Evolutionary conservation across 176 grass and related monocot genomes (phyloP), one percentile per base, ranked within the genome.

Genomic region (Zizania latifolia): DNA sequence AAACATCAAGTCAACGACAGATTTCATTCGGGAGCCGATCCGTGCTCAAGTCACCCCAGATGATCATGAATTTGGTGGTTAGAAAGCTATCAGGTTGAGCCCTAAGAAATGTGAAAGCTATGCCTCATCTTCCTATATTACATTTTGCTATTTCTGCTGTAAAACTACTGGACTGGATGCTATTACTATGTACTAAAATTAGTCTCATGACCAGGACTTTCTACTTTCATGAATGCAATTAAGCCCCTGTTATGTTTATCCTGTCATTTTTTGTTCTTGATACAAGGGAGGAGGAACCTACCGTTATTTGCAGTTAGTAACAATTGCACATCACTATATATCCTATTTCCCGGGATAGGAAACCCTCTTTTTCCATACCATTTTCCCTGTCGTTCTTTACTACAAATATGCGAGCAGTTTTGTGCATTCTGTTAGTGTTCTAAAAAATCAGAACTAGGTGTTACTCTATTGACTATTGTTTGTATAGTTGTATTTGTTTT

Each of bases 71-170:
- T 29, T 75, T 26, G 31, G n/a, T 24, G 75, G 33, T 13, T 82
- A 89, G n/a, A n/a, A n/a, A n/a, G 17, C 62, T 10, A 13, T 74
- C 36, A 41, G 75, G 22, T 14, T 24, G 8, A 33, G 61, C 70
- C 29, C 29, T 5, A 27, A 62, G 78, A 38, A 62, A 75, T 26
- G 53, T 8, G 16, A 67, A 62, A 62, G 80, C 21, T 67, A 21
- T 12, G 21, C 54, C 53, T 21, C 29, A 39, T 33, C 44, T 32
- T 65, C 38, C 24, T 57, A 33, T 56, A 24, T 75, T 29, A 34
- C 72, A 56, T 78, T 85, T 77, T 72, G 58, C 72, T 68, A 43
- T 89, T 77, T 43, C 65, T 59, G 71, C 26, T 77, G 87, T 77
- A 23, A 23, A 81, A 85, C 37, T 48, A 60, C 37, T 78, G 71